phyloP scores from a whole-genome alignment of 2,329 filamentous ascomycete species.

The Cordyceps fumosorosea region DNA sequence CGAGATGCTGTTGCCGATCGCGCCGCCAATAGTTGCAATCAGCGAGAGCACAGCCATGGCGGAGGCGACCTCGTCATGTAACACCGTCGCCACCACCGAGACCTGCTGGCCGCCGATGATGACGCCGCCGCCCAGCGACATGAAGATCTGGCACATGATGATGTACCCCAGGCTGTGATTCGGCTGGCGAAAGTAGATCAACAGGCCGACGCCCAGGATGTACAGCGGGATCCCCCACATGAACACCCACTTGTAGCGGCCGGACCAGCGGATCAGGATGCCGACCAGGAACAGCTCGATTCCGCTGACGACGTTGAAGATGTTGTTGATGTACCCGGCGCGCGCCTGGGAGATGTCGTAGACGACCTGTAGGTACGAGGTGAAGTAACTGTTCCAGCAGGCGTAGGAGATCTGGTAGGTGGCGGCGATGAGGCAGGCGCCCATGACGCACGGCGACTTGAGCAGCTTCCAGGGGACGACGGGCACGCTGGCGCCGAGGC shows the following conservation, averaged over 20 bases:
- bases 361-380: slow-evolving; percentile 35
- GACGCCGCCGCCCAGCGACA: slow-evolving; percentile 23
- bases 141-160: slow-evolving; percentile 33
- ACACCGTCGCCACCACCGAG: slow-evolving; percentile 26
- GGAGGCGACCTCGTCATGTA: slow-evolving; percentile 27
- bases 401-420: slow-evolving; percentile 25
- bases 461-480: slow-evolving; percentile 39
- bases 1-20: slow-evolving; percentile 26
- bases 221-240: slow-evolving; percentile 27
- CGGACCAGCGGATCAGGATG: slow-evolving; percentile 26
- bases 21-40: slow-evolving; percentile 25
- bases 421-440: slow-evolving; percentile 20
- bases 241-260: slow-evolving; percentile 27
- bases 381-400: slow-evolving; percentile 34
- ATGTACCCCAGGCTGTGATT: slow-evolving; percentile 26
- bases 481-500: slow-evolving; percentile 38
- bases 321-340: slow-evolving; percentile 27
- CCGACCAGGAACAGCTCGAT: slow-evolving; percentile 35
- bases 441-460: slow-evolving; percentile 20
- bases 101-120: slow-evolving; percentile 26
- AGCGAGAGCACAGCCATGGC: slow-evolving; percentile 28
- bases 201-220: slow-evolving; percentile 22
- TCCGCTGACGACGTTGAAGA: slow-evolving; percentile 30
- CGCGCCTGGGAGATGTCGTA: slow-evolving; percentile 22
- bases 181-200: slow-evolving; percentile 30